phyloP scores from a whole-genome alignment of 192 early-diverging fungal species.

The Umbelopsis isabellina region DNA sequence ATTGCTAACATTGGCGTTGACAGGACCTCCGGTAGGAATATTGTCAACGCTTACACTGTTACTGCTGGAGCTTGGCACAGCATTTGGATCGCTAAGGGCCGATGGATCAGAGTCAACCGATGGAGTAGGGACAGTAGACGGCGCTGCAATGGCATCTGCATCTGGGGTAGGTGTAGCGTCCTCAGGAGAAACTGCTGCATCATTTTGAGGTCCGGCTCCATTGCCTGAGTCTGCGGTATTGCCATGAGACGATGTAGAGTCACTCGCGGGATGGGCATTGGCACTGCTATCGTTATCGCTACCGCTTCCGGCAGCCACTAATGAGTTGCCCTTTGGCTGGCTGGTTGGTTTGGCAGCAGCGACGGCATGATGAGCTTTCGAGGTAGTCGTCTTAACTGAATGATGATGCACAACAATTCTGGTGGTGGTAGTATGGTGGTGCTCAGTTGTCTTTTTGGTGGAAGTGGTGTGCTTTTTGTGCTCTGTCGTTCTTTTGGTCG shows the following conservation, averaged over 20 bases:
- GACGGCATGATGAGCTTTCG: background rate
- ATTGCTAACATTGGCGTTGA: slow-evolving; percentile 24
- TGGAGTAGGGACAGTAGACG: too few relatives aligned
- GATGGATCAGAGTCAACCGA: too few relatives aligned
- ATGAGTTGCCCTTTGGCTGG: background rate
- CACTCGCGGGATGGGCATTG: background rate
- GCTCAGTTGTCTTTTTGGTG: background rate
- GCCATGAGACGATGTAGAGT: background rate
- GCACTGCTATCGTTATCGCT: background rate
- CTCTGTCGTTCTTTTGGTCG: background rate
- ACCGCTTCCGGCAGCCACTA: background rate
- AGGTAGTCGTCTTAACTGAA: slow-evolving; percentile 9
- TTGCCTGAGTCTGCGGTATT: background rate
- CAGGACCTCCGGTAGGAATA: slow-evolving; percentile 2
- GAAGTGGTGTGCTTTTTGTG: background rate
- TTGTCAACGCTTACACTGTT: slow-evolving; percentile 23
- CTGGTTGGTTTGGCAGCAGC: background rate
- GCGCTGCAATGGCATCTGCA: background rate
- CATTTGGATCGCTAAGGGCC: background rate
- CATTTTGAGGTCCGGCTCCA: background rate
- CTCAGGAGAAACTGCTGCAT: background rate
- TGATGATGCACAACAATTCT: background rate
- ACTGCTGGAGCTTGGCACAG: background rate
- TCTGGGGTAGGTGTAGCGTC: background rate
- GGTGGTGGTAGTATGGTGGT: background rate